Percentiles rank a stretch among this genome's conserved stretches.
Evolutionary conservation across 306 rosid species (phyloP).

Genomic region (Purshia tridentata): DNA sequence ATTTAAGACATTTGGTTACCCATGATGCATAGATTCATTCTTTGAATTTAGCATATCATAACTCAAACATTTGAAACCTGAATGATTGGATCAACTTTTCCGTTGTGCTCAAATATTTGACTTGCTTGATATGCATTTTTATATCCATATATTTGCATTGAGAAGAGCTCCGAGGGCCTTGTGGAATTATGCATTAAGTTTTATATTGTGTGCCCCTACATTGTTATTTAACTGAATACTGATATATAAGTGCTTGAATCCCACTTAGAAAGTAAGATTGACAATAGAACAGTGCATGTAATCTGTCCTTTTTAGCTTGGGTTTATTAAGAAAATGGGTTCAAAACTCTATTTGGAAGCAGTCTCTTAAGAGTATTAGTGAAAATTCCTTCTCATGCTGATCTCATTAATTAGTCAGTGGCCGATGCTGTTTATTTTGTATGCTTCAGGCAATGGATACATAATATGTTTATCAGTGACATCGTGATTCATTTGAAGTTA

Average conservation of each 20-base stretch:
- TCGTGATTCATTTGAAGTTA: slow-evolving; percentile 47
- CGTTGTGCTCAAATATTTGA: background rate
- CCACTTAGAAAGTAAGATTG: background rate
- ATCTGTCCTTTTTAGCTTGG: background rate
- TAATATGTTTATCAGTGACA: slow-evolving; percentile 27
- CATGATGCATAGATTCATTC: background rate
- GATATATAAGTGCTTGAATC: background rate
- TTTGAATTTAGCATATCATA: background rate
- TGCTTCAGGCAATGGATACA: slow-evolving; percentile 29
- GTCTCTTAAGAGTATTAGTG: background rate
- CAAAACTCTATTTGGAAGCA: background rate
- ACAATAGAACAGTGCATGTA: background rate
- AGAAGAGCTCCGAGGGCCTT: background rate
- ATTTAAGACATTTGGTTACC: background rate
- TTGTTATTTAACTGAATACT: background rate
- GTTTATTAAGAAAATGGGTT: background rate
- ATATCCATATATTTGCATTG: background rate
- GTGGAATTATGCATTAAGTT: background rate
- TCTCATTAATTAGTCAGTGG: slow-evolving; percentile 18
- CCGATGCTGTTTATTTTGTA: slow-evolving; percentile 14
- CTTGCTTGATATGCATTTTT: slow-evolving; percentile 13
- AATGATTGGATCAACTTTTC: background rate
- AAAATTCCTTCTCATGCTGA: background rate
- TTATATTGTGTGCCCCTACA: background rate
- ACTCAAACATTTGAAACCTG: background rate